Base-by-base conservation (phyloP, 768 basidiomycete genomes). In the Mycena capillaripes region DNA sequence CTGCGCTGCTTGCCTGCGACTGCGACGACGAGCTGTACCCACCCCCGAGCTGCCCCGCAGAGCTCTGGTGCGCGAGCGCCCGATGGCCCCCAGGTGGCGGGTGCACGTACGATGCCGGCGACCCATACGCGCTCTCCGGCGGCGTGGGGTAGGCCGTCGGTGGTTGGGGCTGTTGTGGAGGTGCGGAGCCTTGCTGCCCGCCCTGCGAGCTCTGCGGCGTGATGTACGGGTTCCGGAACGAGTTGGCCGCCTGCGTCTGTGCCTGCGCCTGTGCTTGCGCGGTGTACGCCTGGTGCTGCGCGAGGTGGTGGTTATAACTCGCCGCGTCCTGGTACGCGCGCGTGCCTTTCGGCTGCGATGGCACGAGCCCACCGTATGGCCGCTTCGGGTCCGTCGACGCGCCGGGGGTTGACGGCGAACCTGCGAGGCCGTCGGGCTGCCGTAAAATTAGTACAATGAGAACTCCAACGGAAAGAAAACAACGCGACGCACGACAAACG, bases 291-390 rank as follows among this genome's bases (percentile, higher is more conserved):
- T 99, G 97, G 77, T 98, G 97, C 79, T 97, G 96, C 16, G 92
- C 93, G 27, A 97, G 89, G 77, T 97, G 97, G 72, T 97, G 96
- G 75, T 97, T 96, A 84, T 99, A 99, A 2, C 93, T 85, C 10
- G 96, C 95, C 0, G 97, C 97, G 79, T 98, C 97, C 76, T 93
- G 93, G 78, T 93, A 97, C 8, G 95, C 93, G 56, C 96, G 86
- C 25, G 93, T 91, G 14, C 93, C 93, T 79, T 96, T 95, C 10
- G 92, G 92, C 75, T 96, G 93, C n/a, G 93, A 93, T 3, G 95
- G 93, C 14, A 97, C 93, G 21, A 98, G 87, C 11, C 97, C 97
- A 30, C 97, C 97, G 79, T 96, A 99, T 11, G 95, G 95, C 75
- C 95, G 91, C 83, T 96, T 96, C 9, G 95, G 89, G 80, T 95